Conservation (phyloP, 2,329 filamentous ascomycete genomes). For the Colletotrichum gloeosporioides region DNA sequence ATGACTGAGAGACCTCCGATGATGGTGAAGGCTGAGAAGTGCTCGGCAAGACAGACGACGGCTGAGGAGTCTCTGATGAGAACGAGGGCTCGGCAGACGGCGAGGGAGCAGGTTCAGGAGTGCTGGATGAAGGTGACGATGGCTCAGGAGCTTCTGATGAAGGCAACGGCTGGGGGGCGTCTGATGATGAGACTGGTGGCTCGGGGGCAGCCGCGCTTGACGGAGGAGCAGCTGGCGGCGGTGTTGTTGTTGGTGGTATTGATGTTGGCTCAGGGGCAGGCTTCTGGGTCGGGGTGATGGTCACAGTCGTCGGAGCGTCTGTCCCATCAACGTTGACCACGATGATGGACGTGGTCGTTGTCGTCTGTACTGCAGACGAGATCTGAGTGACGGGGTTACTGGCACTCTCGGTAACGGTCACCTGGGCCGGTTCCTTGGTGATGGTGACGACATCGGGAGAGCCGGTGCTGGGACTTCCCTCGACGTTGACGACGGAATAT, state of each 20-base stretch:
- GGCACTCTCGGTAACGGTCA: constrained; percentile 31
- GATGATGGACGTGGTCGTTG: constrained; percentile 31
- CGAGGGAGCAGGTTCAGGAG: not conserved
- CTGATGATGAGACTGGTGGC: not conserved
- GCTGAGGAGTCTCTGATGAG: not conserved
- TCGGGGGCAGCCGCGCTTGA: not conserved
- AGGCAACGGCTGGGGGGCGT: not conserved
- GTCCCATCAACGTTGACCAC: constrained; percentile 32
- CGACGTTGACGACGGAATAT: constrained; percentile 41
- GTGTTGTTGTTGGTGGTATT: not conserved
- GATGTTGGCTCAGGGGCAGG: not conserved
- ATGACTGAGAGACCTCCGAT: not conserved
- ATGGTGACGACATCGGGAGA: constrained; percentile 30
- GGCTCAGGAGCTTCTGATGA: not conserved
- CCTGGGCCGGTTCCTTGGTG: constrained; percentile 28
- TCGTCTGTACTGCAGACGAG: constrained; percentile 22
- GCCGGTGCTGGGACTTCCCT: constrained; percentile 25
- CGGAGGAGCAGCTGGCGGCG: not conserved
- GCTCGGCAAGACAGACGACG: not conserved
- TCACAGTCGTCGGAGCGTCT: not conserved
- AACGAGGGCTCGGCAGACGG: not conserved
- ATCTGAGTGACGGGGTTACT: constrained; percentile 31
- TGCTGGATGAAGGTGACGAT: not conserved
- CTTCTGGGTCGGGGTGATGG: constrained; percentile 4
- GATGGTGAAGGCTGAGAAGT: not conserved